Evolutionary conservation across 495 filamentous ascomycete species (phyloP), one percentile per base, ranked within the genome.

Genomic region (Cairneyella variabilis): DNA sequence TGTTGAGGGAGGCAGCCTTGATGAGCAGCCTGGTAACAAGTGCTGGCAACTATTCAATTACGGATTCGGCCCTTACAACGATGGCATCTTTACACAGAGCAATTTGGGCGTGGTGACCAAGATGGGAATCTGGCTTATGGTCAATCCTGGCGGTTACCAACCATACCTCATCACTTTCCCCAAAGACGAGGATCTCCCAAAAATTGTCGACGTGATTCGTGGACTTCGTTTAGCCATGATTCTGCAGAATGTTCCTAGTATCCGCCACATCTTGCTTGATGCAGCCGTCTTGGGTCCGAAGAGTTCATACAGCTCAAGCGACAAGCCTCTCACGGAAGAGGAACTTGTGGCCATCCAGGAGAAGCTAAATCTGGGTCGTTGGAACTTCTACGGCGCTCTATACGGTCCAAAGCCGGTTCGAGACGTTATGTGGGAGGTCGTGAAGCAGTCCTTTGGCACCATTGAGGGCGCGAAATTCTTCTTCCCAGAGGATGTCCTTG

Each of bases 71-170:
- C 80, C 80, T 3, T 70, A 72, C 30, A 67, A 69, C 23, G 79
- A 84, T 58, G 78, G 79, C 25, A 71, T 83, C 48, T 84, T 84
- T 63, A 68, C 71, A 0, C 81, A 84, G 59, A 71, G 65, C 57
- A 80, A 76, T 58, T 71, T 77, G 38, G 81, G 79, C 18, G 82
- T 84, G 42, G 77, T 83, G 2, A 74, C 69, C 1, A 82, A 83
- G 64, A 77, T 84, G 72, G 78, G 79, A 10, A 68, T 84, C 2
- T 65, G 69, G 32, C 55, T 73, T n/a, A 79, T 82, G 77, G 77
- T 76, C 2, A 74, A 76, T 38, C 70, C 72, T 17, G 69, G 69
- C 0, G 71, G 64, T 0, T 70, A 78, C 57, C 76, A 80, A 55
- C 61, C 67, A 1, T 72, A 76, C 66, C 70, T 75, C 64, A 72